These are phyloP conservation scores for Salvia splendens DNA, from an alignment of 257 asterid species.

Conservation along the genomic window DNA sequence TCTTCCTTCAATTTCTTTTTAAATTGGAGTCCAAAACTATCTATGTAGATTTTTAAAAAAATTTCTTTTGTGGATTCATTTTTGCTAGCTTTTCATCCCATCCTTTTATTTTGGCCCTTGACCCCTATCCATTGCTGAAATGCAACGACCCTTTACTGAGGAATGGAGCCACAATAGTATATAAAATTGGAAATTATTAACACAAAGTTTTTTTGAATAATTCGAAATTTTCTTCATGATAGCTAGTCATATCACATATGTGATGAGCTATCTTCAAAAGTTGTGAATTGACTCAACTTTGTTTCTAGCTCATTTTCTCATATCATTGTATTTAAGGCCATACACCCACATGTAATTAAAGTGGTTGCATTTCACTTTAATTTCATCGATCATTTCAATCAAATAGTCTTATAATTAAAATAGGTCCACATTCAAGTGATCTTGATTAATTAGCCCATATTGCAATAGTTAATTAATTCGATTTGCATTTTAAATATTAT, in stretches of 20 bases:
- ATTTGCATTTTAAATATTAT: not conserved
- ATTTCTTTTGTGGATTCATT: not conserved
- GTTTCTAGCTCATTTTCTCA: too few relatives aligned
- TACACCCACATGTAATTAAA: too few relatives aligned
- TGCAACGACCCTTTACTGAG: not conserved
- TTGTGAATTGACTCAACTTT: too few relatives aligned
- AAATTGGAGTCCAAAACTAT: not conserved
- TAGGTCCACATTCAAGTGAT: slow-evolving; percentile 18
- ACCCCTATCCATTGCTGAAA: too few relatives aligned
- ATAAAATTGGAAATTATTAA: not conserved
- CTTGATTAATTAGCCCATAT: not conserved
- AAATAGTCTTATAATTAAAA: too few relatives aligned
- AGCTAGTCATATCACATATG: too few relatives aligned
- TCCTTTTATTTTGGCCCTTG: slow-evolving; percentile 6
- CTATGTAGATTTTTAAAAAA: not conserved
- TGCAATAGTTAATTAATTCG: not conserved
- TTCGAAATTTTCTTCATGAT: too few relatives aligned
- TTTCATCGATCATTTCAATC: too few relatives aligned
- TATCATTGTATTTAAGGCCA: too few relatives aligned
- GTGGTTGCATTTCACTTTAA: too few relatives aligned
- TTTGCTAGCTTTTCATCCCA: not conserved
- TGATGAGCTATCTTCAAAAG: too few relatives aligned
- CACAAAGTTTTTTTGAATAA: not conserved
- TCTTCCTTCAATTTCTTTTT: not conserved
- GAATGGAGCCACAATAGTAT: slow-evolving; percentile 18